Percentiles rank a stretch among this genome's conserved stretches.
These are phyloP conservation scores for Firmiana major DNA, from an alignment of 345 rosid species.

Conservation along the genomic window DNA sequence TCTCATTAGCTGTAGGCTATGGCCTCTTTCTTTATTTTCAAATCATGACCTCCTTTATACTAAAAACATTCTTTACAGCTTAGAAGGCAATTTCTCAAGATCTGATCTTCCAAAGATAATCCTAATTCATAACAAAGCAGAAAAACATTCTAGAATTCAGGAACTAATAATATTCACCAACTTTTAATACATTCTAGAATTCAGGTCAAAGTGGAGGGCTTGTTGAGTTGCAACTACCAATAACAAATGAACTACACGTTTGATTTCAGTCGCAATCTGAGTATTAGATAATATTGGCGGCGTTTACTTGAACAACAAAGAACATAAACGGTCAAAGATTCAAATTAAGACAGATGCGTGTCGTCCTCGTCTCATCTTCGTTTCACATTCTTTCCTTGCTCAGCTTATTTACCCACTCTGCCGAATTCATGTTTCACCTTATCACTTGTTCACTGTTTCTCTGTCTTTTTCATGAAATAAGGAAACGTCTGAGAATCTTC, in stretches of 20 bases:
- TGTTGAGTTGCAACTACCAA: background rate
- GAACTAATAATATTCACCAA: too few species aligned
- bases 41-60: too few species aligned
- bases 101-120: too few species aligned
- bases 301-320: background rate
- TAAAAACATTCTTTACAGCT: too few species aligned
- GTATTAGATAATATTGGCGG: background rate
- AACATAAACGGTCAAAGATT: background rate
- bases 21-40: too few species aligned
- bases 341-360: background rate
- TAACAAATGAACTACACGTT: background rate
- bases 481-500: constrained; percentile 1
- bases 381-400: background rate
- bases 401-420: background rate
- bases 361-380: background rate
- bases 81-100: too few species aligned
- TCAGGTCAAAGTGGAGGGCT: constrained; percentile 5
- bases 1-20: too few species aligned
- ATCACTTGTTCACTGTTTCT: background rate
- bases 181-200: too few species aligned
- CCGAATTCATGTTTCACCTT: background rate
- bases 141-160: too few species aligned
- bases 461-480: background rate
- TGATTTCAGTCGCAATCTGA: background rate
- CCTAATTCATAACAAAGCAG: background rate